Percentiles rank a stretch among this genome's conserved stretches.
Evolutionary conservation across 2,329 filamentous ascomycete species (phyloP).

Genomic region (Talaromyces sp.): DNA sequence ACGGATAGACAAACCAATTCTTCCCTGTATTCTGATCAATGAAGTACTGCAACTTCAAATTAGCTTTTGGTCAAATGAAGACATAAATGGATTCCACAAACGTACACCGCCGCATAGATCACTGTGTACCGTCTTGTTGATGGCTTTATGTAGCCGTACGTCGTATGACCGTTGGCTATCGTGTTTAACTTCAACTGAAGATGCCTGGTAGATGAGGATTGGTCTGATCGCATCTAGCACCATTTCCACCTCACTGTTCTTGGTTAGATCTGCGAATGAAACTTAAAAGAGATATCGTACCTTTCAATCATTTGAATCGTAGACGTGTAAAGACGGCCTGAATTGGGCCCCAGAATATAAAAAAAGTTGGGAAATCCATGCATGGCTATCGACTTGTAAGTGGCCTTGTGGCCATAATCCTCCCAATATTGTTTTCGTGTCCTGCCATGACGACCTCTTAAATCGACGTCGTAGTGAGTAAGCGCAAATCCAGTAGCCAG

Average conservation of each 20-base stretch:
- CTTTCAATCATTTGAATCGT: slow-evolving; percentile 21
- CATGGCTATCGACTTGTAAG: slow-evolving; percentile 25
- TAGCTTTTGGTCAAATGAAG: neutral
- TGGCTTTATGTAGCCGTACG: slow-evolving; percentile 13
- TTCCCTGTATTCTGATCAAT: slow-evolving; percentile 21
- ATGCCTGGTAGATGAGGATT: slow-evolving; percentile 14
- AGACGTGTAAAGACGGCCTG: slow-evolving; percentile 18
- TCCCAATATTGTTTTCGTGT: slow-evolving; percentile 21
- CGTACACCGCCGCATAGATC: slow-evolving; percentile 20
- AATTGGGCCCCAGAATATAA: slow-evolving; percentile 23
- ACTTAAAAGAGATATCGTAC: slow-evolving; percentile 4
- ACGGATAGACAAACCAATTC: slow-evolving; percentile 25
- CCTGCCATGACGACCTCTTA: slow-evolving; percentile 19
- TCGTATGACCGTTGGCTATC: slow-evolving; percentile 18
- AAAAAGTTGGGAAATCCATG: slow-evolving; percentile 26
- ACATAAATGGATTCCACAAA: neutral
- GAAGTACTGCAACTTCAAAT: slow-evolving; percentile 18
- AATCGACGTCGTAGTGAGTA: slow-evolving; percentile 20
- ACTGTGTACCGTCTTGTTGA: slow-evolving; percentile 20
- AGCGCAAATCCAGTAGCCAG: slow-evolving; percentile 24
- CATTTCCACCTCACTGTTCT: slow-evolving; percentile 18
- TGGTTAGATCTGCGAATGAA: neutral
- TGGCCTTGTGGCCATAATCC: slow-evolving; percentile 20
- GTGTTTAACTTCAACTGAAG: slow-evolving; percentile 20
- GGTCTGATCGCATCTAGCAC: slow-evolving; percentile 20